A percentile compares a stretch with the other conserved stretches of the same genome.
Conservation (phyloP, 202 grass and related monocot species). For the Digitaria exilis region DNA sequence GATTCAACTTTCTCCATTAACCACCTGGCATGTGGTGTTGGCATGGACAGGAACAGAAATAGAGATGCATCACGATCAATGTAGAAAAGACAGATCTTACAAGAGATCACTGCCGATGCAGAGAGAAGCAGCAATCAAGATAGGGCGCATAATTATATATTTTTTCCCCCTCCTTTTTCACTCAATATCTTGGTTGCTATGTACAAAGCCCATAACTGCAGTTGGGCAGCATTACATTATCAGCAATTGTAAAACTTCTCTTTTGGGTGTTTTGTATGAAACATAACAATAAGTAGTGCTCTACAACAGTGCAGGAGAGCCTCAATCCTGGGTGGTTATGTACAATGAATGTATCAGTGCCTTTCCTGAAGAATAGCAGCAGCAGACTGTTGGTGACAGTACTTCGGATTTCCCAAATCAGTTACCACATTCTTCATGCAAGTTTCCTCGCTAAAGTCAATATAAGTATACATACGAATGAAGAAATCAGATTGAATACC, state of each 20-base stretch:
- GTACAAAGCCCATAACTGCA: slow-evolving; percentile 38
- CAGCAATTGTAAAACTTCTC: neutral
- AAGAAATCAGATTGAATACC: slow-evolving; percentile 7
- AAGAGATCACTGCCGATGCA: slow-evolving; percentile 23
- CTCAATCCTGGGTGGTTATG: slow-evolving; percentile 35
- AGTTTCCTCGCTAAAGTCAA: neutral
- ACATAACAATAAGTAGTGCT: slow-evolving; percentile 20
- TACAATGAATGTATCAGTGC: slow-evolving; percentile 26
- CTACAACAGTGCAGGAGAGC: slow-evolving; percentile 17
- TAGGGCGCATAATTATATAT: slow-evolving; percentile 20
- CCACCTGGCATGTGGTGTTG: slow-evolving; percentile 38
- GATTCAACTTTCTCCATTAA: slow-evolving; percentile 28
- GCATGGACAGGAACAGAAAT: slow-evolving; percentile 35
- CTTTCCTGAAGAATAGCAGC: slow-evolving; percentile 13
- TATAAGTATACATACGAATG: neutral
- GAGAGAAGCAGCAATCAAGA: slow-evolving; percentile 26
- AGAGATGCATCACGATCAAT: slow-evolving; percentile 24
- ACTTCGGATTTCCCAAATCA: slow-evolving; percentile 15
- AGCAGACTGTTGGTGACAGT: neutral
- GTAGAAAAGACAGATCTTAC: slow-evolving; percentile 9
- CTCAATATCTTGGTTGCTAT: slow-evolving; percentile 43
- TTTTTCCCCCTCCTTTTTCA: neutral
- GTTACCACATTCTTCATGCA: slow-evolving; percentile 12
- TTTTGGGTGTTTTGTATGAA: slow-evolving; percentile 11
- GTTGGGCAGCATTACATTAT: slow-evolving; percentile 6